A percentile compares a stretch with the other conserved stretches of the same genome.
Conservation (phyloP, 495 filamentous ascomycete genomes). For the Neurospora discreta region DNA sequence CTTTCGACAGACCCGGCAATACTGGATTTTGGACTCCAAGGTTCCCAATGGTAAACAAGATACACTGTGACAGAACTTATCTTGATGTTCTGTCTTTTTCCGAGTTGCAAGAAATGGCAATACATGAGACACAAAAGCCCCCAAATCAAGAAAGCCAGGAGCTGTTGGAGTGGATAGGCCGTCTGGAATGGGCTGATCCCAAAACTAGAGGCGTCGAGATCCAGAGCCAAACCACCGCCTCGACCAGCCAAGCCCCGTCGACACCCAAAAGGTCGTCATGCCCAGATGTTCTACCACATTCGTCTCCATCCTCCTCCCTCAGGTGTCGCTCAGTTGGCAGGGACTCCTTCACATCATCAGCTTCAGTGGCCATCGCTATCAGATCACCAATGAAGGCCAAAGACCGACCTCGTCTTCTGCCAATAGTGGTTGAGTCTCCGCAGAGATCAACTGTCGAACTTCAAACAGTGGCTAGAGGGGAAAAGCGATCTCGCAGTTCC, state of each 20-base stretch:
- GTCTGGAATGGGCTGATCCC: slow-evolving; percentile 38
- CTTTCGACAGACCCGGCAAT: slow-evolving; percentile 32
- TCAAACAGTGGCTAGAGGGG: neutral
- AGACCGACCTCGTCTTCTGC: neutral
- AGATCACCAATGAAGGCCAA: neutral
- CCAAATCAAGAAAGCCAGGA: slow-evolving; percentile 36
- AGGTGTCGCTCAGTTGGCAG: neutral
- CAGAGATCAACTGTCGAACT: neutral
- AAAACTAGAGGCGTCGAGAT: slow-evolving; percentile 18
- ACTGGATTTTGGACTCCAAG: slow-evolving; percentile 36
- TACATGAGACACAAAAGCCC: slow-evolving; percentile 34
- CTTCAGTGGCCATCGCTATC: neutral
- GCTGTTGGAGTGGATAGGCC: slow-evolving; percentile 42
- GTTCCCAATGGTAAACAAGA: slow-evolving; percentile 35
- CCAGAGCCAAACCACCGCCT: neutral
- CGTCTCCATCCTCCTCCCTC: neutral
- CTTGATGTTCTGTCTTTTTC: slow-evolving; percentile 29
- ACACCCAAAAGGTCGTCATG: neutral
- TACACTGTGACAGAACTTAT: slow-evolving; percentile 36
- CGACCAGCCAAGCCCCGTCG: slow-evolving; percentile 4
- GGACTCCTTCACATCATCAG: neutral
- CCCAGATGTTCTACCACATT: neutral
- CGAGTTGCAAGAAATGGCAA: slow-evolving; percentile 33
- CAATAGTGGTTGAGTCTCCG: neutral
- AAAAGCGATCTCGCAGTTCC: slow-evolving; percentile 8